Evolutionary conservation across 495 filamentous ascomycete genomes (phyloP), one percentile per base, ranked within the genome.

Genomic region (Corynascus novoguineensis): DNA sequence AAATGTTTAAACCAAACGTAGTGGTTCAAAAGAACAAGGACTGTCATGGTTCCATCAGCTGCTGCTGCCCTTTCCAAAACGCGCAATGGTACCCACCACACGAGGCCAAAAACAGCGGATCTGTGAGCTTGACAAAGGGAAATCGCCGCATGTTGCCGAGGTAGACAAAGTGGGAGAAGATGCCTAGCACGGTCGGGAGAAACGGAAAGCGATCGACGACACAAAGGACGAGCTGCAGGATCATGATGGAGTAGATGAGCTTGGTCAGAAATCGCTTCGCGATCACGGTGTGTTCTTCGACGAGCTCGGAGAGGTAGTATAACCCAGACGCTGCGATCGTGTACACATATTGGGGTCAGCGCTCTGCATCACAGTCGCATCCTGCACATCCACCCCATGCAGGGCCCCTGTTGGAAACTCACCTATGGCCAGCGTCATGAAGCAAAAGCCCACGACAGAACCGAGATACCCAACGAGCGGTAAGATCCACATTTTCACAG

Each of bases 1-100:
- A 98, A 97, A 71, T 96, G 86, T 40, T 81, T 84, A 76, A 98
- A 97, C 92, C 93, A 98, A 47, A 97, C 79, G 75, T 88, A 95
- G 71, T 98, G 93, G 72, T 98, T 97, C n/a, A 87, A 59, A 17
- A 95, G 72, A 37, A 98, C 93, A 37, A 97, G 81, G 12, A 84
- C 80, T 90, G 32, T 5, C 27, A 22, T 14, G n/a, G 6, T 6
- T 41, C 12, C 10, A 37, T 57, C 41, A 59, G 27, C 10, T 32
- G 40, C 14, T 24, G 41, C n/a, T n/a, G 45, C 67, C 24, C 25
- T 9, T 0, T 9, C 17, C 34, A 24, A 6, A 3, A 12, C 14
- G 8, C 15, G 21, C 9, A 41, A 21, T 12, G 17, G 60, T 74
- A 55, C 68, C 41, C 25, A 89, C 87, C 77, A 60, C 93, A 97